Base-by-base conservation (phyloP, 179 eudicot genomes). In the Gypsophila paniculata region DNA sequence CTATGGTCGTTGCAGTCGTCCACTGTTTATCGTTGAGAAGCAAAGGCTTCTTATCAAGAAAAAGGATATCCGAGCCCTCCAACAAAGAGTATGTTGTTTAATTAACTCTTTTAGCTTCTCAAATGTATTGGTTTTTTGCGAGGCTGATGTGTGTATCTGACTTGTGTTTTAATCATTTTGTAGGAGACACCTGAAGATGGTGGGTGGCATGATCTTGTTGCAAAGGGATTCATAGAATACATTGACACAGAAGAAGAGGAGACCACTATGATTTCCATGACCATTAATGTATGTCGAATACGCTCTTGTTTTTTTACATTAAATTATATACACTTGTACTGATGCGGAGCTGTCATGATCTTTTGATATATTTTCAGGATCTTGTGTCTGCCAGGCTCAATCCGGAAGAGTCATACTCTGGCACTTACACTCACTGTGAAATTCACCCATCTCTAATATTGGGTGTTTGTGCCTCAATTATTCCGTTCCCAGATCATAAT, bases 241-340 rank as follows among this genome's bases (percentile, higher is more conserved):
- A 86, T 94, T 46, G 99, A 94, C 77, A 94, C 97, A 2, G 99
- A 94, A 86, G 99, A 94, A 85, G 99, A 94, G 77, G 99, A 94
- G 80, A 94, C 97, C 65, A 94, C 97, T 74, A 94, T 94, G 99
- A 94, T 94, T 74, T 88, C 97, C 78, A 91, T 94, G 97, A 94
- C 96, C 22, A 94, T 94, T 57, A 90, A 84, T 83, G 99, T 78
- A 58, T 39, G 49, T 18, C n/a, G 0, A 8, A 57, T 34, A 44
- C 36, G 6, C 5, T 25, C 12, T 53, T 73, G 26, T 57, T 29
- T 44, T 63, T 42, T 42, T 42, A 6, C 11, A 42, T 6, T 42
- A 42, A 42, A 9, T 2, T 42, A 42, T 42, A 12, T 12, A 46
- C 15, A 10, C 17, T 10, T 23, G 51, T 48, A 46, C 11, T 48